Evolutionary conservation across 352 stramenopile genomes (phyloP).

Genomic region (Aphanomyces invadans): DNA sequence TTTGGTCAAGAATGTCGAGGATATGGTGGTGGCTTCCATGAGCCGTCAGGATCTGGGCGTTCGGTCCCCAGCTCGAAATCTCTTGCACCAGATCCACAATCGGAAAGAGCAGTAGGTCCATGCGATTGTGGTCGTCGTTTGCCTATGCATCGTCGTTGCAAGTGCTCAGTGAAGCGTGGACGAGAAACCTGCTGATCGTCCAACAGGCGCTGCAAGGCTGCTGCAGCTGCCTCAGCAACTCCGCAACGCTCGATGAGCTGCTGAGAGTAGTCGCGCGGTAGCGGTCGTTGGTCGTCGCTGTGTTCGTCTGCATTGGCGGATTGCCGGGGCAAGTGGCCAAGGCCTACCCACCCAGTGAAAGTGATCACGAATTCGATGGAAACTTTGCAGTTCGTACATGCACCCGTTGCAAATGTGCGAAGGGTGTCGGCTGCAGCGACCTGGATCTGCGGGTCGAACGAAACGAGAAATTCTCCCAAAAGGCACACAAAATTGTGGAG

Average conservation of each 20-base stretch:
- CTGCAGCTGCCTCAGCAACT: slow-evolving; percentile 47
- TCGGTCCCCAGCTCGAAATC: slow-evolving; percentile 54
- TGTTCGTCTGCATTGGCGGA: slow-evolving; percentile 33
- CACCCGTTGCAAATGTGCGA: slow-evolving; percentile 47
- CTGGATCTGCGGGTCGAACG: slow-evolving; percentile 51
- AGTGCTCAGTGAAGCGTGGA: no score
- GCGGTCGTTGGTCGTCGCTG: slow-evolving; percentile 47
- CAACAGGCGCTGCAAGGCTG: slow-evolving; percentile 62
- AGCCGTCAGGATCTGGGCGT: slow-evolving; percentile 58
- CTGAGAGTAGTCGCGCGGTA: slow-evolving; percentile 52
- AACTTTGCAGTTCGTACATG: no score
- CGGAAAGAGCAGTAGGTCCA: slow-evolving; percentile 40
- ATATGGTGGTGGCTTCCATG: slow-evolving; percentile 57
- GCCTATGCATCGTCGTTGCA: background rate
- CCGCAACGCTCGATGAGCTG: slow-evolving; percentile 62
- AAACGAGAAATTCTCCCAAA: slow-evolving; percentile 51
- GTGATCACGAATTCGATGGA: background rate
- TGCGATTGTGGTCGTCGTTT: slow-evolving; percentile 14
- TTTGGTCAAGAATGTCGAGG: slow-evolving; percentile 49
- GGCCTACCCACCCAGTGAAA: background rate
- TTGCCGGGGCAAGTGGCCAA: background rate
- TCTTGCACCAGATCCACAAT: slow-evolving; percentile 57
- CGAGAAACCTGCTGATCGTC: slow-evolving; percentile 34
- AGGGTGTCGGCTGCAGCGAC: slow-evolving; percentile 49
- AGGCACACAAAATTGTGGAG: slow-evolving; percentile 42